Evolutionary conservation across 1,139 yeast genomes (phyloP), one percentile per base, ranked within the genome.

Genomic region (Hyphopichia wangnamkhiaoensis): DNA sequence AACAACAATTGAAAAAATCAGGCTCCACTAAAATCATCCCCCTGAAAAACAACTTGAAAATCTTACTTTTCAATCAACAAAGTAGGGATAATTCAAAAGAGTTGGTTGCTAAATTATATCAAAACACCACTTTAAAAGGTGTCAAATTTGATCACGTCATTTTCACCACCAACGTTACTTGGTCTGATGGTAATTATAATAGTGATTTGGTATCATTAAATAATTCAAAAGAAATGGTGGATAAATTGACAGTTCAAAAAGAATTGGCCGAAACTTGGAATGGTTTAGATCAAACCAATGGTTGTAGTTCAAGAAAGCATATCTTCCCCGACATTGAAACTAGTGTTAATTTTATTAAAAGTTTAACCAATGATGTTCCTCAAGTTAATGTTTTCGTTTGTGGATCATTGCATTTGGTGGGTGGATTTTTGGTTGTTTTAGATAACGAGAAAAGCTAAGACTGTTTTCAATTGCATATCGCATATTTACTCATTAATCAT

Each of bases 371-470:
- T 15, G 71, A 63, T 2, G 15, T 24, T 17, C 49, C 58, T 12
- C 55, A 48, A 12, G 65, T 82, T 16, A 91, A 90, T 48, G 95
- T 90, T 1, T 84, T 90, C 64, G 97, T 90, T 0, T 87, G 95
- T 45, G 99, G 99, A 2, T 91, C 98, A 18, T 69, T 94, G 46
- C 96, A 91, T 60, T 69, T 94, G 40, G 96, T 93, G 9, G 98
- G 99, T 15, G 98, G 98, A 0, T 77, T 93, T 43, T 68, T 93
- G 37, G 93, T 90, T 2, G 97, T 91, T 5, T 68, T 88, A 37
- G 95, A 88, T 48, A 62, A 65, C 31, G 70, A 68, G 37, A 64
- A 52, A 43, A 69, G 64, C 41, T 64, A 52, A 41, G 34, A 6
- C 8, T 10, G n/a, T 14, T 14, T 21, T 14, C n/a, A 26, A n/a